Evolutionary conservation across 805 yeast species (phyloP).

Genomic region (Saccharomycopsis schoenii): DNA sequence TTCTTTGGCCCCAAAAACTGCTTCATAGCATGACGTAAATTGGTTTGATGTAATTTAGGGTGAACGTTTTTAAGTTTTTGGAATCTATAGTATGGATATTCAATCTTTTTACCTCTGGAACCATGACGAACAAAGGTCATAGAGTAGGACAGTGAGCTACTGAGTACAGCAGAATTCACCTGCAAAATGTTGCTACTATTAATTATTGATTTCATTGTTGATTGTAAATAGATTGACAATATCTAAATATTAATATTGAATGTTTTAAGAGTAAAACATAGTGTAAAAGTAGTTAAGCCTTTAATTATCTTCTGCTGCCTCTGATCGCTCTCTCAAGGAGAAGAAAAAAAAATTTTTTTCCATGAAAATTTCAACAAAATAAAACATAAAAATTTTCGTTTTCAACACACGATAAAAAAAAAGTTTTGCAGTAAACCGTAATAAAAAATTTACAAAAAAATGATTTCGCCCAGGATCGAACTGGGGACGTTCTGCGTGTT

Average conservation of each 20-base stretch:
- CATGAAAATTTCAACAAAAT: too few relatives aligned
- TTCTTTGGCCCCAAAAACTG: slow-evolving; percentile 78
- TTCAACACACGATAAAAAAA: too few relatives aligned
- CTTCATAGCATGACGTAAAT: slow-evolving; percentile 53
- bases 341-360: too few relatives aligned
- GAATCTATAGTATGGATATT: slow-evolving; percentile 44
- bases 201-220: not conserved
- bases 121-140: slow-evolving; percentile 29
- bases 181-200: not conserved
- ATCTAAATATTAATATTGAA: too few relatives aligned
- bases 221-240: too few relatives aligned
- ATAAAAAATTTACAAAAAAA: slow-evolving; percentile 21
- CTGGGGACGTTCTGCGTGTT: slow-evolving; percentile 99
- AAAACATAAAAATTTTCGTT: too few relatives aligned
- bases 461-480: slow-evolving; percentile 99
- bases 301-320: too few relatives aligned
- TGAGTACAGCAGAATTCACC: not conserved
- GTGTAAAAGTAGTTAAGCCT: too few relatives aligned
- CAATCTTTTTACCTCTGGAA: slow-evolving; percentile 38
- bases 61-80: slow-evolving; percentile 32
- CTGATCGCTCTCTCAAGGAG: too few relatives aligned
- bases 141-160: not conserved
- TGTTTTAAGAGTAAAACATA: too few relatives aligned
- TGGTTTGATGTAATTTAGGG: slow-evolving; percentile 37
- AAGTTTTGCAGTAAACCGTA: too few relatives aligned